phyloP scores from a whole-genome alignment of 768 basidiomycete genomes.

The Amanita rubescens region DNA sequence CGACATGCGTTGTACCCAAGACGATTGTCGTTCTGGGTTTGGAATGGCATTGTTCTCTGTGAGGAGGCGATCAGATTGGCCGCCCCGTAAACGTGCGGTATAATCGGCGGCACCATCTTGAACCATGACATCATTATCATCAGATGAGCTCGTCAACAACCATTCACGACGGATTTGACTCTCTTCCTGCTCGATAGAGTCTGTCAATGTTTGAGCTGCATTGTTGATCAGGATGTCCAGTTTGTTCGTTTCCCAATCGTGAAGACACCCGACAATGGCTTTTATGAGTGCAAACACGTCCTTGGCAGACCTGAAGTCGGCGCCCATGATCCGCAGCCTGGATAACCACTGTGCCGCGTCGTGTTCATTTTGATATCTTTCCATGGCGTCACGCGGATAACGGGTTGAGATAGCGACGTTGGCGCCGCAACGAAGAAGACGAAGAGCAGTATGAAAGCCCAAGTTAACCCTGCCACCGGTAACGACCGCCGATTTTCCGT shows the following conservation, averaged over 20 bases:
- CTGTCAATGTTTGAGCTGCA: constrained; percentile 29
- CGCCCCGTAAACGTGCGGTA: constrained; percentile 15
- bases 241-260: constrained; percentile 14
- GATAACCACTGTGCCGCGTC: constrained; percentile 21
- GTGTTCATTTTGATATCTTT: constrained; percentile 20
- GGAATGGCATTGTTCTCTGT: constrained; percentile 7
- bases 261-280: constrained; percentile 16
- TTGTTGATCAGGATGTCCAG: constrained; percentile 29
- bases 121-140: not conserved
- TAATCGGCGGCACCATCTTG: constrained; percentile 8
- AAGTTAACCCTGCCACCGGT: constrained; percentile 30
- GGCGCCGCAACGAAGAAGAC: constrained; percentile 25
- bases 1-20: constrained; percentile 25
- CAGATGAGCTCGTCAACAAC: constrained; percentile 9
- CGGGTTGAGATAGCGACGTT: constrained; percentile 23
- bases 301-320: constrained; percentile 26
- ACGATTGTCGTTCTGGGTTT: constrained; percentile 14
- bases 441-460: constrained; percentile 23
- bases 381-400: constrained; percentile 26
- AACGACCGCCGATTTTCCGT: constrained; percentile 21
- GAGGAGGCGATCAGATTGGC: constrained; percentile 9
- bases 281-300: constrained; percentile 25
- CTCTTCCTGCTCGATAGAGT: constrained; percentile 19
- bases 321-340: constrained; percentile 23
- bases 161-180: constrained; percentile 20